Evolutionary conservation across 345 rosid genomes (phyloP).

Genomic region (Gynandropsis gynandra): DNA sequence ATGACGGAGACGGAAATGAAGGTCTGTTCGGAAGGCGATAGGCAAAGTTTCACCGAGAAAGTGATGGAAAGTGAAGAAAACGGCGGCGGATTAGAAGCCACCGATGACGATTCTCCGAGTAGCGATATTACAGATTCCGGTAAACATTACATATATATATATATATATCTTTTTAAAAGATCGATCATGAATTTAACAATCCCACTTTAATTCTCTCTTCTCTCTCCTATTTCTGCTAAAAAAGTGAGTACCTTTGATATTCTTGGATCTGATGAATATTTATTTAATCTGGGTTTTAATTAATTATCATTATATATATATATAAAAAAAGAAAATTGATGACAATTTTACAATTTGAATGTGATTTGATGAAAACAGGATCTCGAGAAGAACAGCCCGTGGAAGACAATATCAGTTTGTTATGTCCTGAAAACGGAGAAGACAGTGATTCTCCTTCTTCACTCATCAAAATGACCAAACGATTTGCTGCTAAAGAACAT

Average conservation of each 20-base stretch:
- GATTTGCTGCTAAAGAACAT: slow-evolving; percentile 82
- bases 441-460: slow-evolving; percentile 46
- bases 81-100: slow-evolving; percentile 23
- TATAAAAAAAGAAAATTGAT: too few species aligned
- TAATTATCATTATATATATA: too few species aligned
- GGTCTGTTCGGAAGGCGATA: slow-evolving; percentile 19
- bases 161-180: neutral
- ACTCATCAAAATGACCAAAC: slow-evolving; percentile 63
- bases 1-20: too few species aligned
- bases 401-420: slow-evolving; percentile 30
- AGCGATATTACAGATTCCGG: slow-evolving; percentile 92
- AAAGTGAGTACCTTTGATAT: neutral
- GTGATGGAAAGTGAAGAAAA: slow-evolving; percentile 18
- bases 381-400: slow-evolving; percentile 56
- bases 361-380: slow-evolving; percentile 28
- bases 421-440: slow-evolving; percentile 66
- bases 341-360: too few species aligned
- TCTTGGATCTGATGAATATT: too few species aligned
- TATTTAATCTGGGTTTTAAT: too few species aligned
- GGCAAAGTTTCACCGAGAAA: too few species aligned
- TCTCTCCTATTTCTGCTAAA: too few species aligned
- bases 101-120: slow-evolving; percentile 57
- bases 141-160: slow-evolving; percentile 20
- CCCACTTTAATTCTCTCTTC: too few species aligned
- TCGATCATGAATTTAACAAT: too few species aligned